Base-by-base conservation (phyloP, 768 basidiomycete genomes). In the Mycena galopus region DNA sequence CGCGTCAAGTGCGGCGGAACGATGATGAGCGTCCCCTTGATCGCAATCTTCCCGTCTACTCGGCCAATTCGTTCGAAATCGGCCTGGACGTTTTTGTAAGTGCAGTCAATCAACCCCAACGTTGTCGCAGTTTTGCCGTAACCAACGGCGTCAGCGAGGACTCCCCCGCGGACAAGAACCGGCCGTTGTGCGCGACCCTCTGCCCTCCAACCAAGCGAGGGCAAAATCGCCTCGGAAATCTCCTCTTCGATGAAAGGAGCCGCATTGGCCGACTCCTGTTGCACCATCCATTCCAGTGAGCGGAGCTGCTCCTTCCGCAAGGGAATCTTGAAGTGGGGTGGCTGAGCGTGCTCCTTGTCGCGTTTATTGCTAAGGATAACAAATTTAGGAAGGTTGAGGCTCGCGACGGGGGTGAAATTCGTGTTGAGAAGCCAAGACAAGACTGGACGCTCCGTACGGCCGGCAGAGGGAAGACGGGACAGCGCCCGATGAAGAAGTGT, bases 101-200 rank as follows among this genome's bases (percentile, higher is more conserved):
- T 86, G 77, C 92, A 92, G 77, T 96, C 94, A 73, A 98, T 93
- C 70, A 98, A 87, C 23, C 93, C 96, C 32, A 98, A 88, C 3
- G 95, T 96, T 74, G 98, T 97, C 25, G 96, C 96, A 0, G 97
- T 98, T 84, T 98, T 98, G 21, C 97, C 97, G 78, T 98, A 98
- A 61, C 97, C 97, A 71, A 98, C 97, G 83, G 97, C 93, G 77
- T 98, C 97, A 16, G 96, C 96, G 55, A 98, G 89, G 58, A 98
- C 96, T 14, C 97, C 96, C 21, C 97, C 96, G 65, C 94, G 88
- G 50, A 98, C 83, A 70, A 82, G 87, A 62, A 95, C 88, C 0
- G 92, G 89, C 37, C 96, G 84, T 75, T 94, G 91, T 4, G 94
- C 96, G 50, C 94, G 92, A 47, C 94, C 96, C 81, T 98, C 96